Percentiles rank a stretch among this genome's conserved stretches.
Evolutionary conservation across 2,329 filamentous ascomycete genomes (phyloP).

Genomic region (Penicillium italicum): DNA sequence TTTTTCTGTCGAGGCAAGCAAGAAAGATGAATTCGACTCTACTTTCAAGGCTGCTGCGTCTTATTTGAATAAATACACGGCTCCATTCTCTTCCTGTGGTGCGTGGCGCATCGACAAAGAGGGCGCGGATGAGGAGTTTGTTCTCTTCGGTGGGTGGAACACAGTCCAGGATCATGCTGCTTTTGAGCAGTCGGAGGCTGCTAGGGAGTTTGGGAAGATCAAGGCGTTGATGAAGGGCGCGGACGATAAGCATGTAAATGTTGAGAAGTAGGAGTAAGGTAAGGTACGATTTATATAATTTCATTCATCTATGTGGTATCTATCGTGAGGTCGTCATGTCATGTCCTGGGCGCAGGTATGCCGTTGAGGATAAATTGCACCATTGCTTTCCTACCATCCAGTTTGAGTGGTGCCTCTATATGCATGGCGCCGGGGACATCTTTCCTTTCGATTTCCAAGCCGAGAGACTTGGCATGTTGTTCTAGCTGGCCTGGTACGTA

Average conservation of each 20-base stretch:
- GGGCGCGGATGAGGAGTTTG: conserved; percentile 40
- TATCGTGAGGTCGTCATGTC: background rate
- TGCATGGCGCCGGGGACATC: conserved; percentile 49
- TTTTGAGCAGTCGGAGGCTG: conserved; percentile 35
- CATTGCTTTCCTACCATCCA: conserved; percentile 42
- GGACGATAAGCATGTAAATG: conserved; percentile 29
- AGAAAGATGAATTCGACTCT: conserved; percentile 26
- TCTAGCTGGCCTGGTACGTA: conserved; percentile 37
- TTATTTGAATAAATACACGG: conserved; percentile 27
- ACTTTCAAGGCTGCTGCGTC: conserved; percentile 25
- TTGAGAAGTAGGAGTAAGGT: conserved; percentile 16
- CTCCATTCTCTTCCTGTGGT: conserved; percentile 29
- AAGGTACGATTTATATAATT: background rate
- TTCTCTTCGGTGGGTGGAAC: conserved; percentile 42
- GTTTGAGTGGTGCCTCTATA: conserved; percentile 46
- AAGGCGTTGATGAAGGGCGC: conserved; percentile 19
- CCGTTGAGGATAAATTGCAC: conserved; percentile 23
- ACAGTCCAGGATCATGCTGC: conserved; percentile 33
- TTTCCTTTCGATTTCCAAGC: conserved; percentile 37
- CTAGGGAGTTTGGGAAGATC: conserved; percentile 27
- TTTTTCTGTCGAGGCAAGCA: conserved; percentile 28
- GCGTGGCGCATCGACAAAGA: conserved; percentile 43
- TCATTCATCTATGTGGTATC: background rate
- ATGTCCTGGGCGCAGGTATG: background rate
- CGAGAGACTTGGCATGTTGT: conserved; percentile 32